Evolutionary conservation across 148 eudicot genomes (phyloP), one percentile per base, ranked within the genome.

Genomic region (Diospyros lotus): DNA sequence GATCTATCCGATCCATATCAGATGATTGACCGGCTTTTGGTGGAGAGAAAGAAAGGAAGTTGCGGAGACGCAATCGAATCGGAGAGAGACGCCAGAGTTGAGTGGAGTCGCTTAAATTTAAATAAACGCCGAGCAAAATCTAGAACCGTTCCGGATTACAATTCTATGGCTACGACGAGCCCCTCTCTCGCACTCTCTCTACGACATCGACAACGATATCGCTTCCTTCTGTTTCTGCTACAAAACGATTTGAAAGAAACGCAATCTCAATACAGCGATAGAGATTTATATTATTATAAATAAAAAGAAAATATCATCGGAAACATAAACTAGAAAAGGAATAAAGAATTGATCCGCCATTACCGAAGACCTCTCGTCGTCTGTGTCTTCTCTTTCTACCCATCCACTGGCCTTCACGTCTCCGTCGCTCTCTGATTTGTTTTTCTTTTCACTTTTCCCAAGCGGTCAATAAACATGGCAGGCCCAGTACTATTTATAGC

Each of bases 391-490:
- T 44, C 12, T 2, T 44, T 58, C 56, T 61, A 15, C 42, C 60
- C 9, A 44, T 53, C 38, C 28, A 38, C 58, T 50, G 9, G 56
- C 10, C 61, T 39, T 60, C 64, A 1, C 64, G 18, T 1, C 46
- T 46, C 56, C 41, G 63, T 64, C 13, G 7, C 68, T 48, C 15
- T 59, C 11, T 7, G 54, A 64, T 76, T 72, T 74, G 54, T 69
- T 50, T 59, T 68, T 12, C 44, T 18, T 18, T 77, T 76, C 39
- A 76, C 18, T n/a, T 79, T 77, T 69, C 81, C 83, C 45, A 84
- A 73, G 78, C 81, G 76, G 86, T 87, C 90, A 84, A 87, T 80
- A 82, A 44, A 87, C 75, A 80, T 73, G 76, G 69, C 80, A 68
- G 58, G 46, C 17, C 67, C 56, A 40, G 39, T 71, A 28, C 28